Conservation (phyloP, 805 yeast species). For the Kluyveromyces siamensis region DNA sequence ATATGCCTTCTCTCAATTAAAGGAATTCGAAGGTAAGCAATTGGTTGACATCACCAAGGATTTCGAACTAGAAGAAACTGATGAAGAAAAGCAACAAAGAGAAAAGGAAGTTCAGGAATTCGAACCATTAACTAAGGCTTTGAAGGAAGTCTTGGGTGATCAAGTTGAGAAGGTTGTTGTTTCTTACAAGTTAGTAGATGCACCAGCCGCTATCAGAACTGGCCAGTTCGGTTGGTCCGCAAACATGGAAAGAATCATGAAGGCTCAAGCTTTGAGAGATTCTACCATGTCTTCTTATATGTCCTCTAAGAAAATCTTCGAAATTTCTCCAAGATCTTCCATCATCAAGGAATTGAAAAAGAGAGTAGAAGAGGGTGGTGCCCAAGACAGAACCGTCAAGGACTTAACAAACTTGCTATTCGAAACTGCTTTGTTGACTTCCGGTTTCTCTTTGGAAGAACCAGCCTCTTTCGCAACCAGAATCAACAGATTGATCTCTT, state of each 20-base stretch:
- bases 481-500: constrained; percentile 95
- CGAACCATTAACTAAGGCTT: constrained; percentile 89
- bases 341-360: constrained; percentile 92
- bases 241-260: constrained; percentile 99
- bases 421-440: constrained; percentile 96
- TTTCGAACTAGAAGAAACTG: constrained; percentile 96
- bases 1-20: constrained; percentile 98
- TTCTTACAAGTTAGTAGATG: constrained; percentile 92
- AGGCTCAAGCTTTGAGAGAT: constrained; percentile 99
- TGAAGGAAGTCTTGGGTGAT: constrained; percentile 96
- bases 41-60: constrained; percentile 98
- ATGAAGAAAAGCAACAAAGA: constrained; percentile 91
- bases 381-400: constrained; percentile 96
- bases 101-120: constrained; percentile 88
- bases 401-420: constrained; percentile 92
- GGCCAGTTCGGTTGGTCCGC: constrained; percentile 99
- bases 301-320: constrained; percentile 99
- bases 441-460: constrained; percentile 98
- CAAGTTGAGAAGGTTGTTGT: constrained; percentile 99
- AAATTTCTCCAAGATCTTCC: constrained; percentile 93
- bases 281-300: constrained; percentile 98
- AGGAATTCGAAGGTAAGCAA: constrained; percentile 99
- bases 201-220: constrained; percentile 99
- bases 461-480: constrained; percentile 96
- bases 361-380: constrained; percentile 95